Conservation (phyloP, 2,329 filamentous ascomycete species). For the Trichoderma asperellum region DNA sequence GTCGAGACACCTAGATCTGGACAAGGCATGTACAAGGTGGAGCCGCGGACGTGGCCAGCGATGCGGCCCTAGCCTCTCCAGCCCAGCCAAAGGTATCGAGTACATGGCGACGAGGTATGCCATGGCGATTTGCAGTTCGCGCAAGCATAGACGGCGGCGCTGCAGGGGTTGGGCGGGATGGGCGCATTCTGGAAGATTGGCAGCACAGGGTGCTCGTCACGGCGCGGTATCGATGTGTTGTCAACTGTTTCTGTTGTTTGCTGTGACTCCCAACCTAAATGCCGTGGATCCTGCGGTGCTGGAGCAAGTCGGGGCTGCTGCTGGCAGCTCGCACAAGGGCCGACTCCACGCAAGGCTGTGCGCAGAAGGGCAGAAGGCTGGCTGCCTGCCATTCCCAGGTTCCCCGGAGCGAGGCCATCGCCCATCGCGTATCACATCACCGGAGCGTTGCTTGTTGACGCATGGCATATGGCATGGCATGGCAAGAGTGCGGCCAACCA, state of each 20-base stretch:
- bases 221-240: not conserved
- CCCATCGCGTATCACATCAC: slow-evolving; percentile 24
- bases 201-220: slow-evolving; percentile 7
- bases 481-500: not conserved
- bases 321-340: not conserved
- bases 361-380: not conserved
- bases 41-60: slow-evolving; percentile 23
- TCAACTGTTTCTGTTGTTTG: not conserved
- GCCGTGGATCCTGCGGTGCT: not conserved
- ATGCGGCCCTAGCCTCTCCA: slow-evolving; percentile 20
- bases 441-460: slow-evolving; percentile 8
- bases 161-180: slow-evolving; percentile 14
- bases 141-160: not conserved
- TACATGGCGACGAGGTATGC: slow-evolving; percentile 21
- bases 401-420: slow-evolving; percentile 19
- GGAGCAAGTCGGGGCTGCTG: not conserved
- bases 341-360: not conserved
- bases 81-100: slow-evolving; percentile 20
- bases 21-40: slow-evolving; percentile 26
- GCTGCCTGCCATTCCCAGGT: not conserved
- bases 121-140: slow-evolving; percentile 24
- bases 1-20: slow-evolving; percentile 13
- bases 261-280: not conserved
- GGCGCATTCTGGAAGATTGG: slow-evolving; percentile 17
- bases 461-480: slow-evolving; percentile 16